Base-by-base conservation (phyloP, 345 rosid species). In the Populus simonii region DNA sequence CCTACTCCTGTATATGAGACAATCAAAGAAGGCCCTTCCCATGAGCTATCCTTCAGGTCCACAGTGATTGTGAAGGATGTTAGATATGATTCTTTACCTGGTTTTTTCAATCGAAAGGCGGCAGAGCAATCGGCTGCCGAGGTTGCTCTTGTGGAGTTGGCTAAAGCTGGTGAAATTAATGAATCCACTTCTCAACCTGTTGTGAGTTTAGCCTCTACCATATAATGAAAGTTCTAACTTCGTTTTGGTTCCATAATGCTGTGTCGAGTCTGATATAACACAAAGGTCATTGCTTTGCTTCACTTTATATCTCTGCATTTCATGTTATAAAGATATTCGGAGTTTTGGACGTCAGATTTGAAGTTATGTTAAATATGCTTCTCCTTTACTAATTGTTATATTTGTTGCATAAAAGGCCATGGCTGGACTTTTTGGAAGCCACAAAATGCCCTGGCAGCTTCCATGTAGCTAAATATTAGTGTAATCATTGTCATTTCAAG, bases 111-210 rank as follows among this genome's bases (percentile, higher is more conserved):
- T 80, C 92, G 98, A 69, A 93, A 93, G 87, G 97, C 98, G 74
- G 97, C 99, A 0, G 98, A 96, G 84, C 98, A 96, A 51, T 93
- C 99, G 12, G 98, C 98, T 81, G 98, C 98, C 0, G 98, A 92
- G 87, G 94, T 92, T 74, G 97, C 98, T 75, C 92, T 96, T 36
- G 11, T 62, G 73, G 95, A 89, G 84, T 75, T 93, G 71, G 83
- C 93, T 2, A 96, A 91, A 76, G 78, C 89, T 53, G 89, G 90
- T 72, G 88, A 88, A 78, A 83, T 88, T 63, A 76, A 80, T 63
- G 79, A 86, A 67, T 72, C 84, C 86, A 88, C 89, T 74, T 86
- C 96, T 57, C 90, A 76, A 45, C 97, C 99, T 74, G 82, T 93
- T 68, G 99, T 96, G 88, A 90, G 97, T 82, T 78, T 80, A 75